Evolutionary conservation across 352 stramenopile species (phyloP).

Genomic region (Pilasporangium apinafurcum): DNA sequence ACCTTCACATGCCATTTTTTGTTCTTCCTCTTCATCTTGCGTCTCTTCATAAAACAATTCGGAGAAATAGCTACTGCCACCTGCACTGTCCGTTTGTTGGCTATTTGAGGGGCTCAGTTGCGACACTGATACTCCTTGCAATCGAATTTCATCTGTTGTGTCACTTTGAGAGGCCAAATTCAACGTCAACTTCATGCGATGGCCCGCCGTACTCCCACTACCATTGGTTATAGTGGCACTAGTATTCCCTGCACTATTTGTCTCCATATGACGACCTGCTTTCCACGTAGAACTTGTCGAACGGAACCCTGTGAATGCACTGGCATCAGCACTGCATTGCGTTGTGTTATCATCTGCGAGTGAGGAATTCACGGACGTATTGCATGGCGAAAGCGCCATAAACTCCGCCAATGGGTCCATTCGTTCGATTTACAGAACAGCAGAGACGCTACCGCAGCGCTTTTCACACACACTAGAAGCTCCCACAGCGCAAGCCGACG

Average conservation of each 20-base stretch:
- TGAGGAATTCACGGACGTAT: neutral
- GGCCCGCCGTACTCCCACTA: neutral
- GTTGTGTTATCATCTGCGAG: neutral
- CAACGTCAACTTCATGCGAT: slow-evolving; percentile 21
- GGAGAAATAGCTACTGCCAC: slow-evolving; percentile 19
- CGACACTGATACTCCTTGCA: slow-evolving; percentile 6
- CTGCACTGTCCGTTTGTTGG: too few relatives aligned
- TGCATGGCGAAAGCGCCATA: slow-evolving; percentile 2
- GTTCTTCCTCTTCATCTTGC: slow-evolving; percentile 29
- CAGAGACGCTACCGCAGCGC: too few relatives aligned
- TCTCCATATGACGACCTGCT: too few relatives aligned
- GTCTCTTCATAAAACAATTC: slow-evolving; percentile 50
- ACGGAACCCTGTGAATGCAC: slow-evolving; percentile 42
- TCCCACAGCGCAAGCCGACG: too few relatives aligned
- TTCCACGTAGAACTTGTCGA: too few relatives aligned
- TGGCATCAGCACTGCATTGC: slow-evolving; percentile 63
- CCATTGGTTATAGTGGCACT: neutral
- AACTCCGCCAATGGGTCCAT: slow-evolving; percentile 7
- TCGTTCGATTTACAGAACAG: too few relatives aligned
- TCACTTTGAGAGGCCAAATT: slow-evolving; percentile 15
- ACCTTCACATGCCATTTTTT: neutral
- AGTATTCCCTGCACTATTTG: neutral
- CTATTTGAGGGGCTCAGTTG: slow-evolving; percentile 14
- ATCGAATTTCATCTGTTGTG: neutral
- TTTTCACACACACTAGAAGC: too few relatives aligned